Evolutionary conservation across 1,139 yeast species (phyloP).

Genomic region (Schwanniomyces etchellsii): DNA sequence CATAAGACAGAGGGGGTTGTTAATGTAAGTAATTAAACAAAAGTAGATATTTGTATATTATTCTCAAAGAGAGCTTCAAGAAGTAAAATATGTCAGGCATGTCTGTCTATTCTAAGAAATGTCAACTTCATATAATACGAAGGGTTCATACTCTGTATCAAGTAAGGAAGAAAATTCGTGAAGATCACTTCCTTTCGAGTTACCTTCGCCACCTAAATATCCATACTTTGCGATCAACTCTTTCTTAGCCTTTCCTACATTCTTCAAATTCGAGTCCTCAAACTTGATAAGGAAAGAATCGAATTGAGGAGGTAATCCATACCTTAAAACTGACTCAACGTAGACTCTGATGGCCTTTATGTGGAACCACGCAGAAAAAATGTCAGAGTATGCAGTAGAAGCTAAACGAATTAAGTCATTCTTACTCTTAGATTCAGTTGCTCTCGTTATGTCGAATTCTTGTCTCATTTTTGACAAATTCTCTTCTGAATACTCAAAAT

Average conservation of each 20-base stretch:
- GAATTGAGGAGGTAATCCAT: conserved; percentile 94
- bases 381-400: conserved; percentile 82
- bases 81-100: too few relatives aligned
- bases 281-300: conserved; percentile 55
- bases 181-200: conserved; percentile 57
- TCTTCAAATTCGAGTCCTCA: conserved; percentile 29
- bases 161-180: conserved; percentile 88
- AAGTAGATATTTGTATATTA: too few relatives aligned
- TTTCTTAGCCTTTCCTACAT: conserved; percentile 54
- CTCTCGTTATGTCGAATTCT: conserved; percentile 72
- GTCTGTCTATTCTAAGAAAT: conserved; percentile 20
- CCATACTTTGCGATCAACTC: conserved; percentile 73
- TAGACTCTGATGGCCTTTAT: conserved; percentile 59
- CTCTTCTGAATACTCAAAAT: conserved; percentile 82
- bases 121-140: conserved; percentile 66
- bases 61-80: too few relatives aligned
- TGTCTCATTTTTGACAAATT: conserved; percentile 63
- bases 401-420: conserved; percentile 79
- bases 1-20: too few relatives aligned
- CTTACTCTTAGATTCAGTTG: conserved; percentile 67
- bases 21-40: too few relatives aligned
- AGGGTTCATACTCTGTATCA: conserved; percentile 93
- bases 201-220: conserved; percentile 87
- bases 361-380: conserved; percentile 83
- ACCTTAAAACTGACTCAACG: conserved; percentile 73